These are phyloP conservation scores for Plasmodium berghei DNA, from an alignment of 169 alveolate genomes.

Conservation along the genomic window DNA sequence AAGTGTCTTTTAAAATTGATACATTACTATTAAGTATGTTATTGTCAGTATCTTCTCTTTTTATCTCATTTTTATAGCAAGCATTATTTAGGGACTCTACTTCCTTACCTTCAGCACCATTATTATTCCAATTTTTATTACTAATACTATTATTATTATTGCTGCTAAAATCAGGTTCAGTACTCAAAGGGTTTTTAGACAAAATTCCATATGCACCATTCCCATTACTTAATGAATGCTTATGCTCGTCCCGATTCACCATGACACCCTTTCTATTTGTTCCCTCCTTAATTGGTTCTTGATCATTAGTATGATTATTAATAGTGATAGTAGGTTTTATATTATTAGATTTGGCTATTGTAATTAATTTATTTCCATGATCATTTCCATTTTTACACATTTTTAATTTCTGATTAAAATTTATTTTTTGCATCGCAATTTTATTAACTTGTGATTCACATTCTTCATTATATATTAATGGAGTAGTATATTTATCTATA, in stretches of 20 bases:
- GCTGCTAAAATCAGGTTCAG: neutral
- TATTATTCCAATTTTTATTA: neutral
- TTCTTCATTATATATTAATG: conserved; percentile 75
- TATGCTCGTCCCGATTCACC: no score
- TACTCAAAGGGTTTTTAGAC: no score
- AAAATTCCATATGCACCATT: no score
- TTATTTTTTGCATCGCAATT: neutral
- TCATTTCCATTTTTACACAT: neutral
- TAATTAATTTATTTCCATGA: neutral
- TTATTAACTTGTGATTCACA: conserved; percentile 3
- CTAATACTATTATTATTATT: conserved; percentile 10
- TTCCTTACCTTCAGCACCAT: neutral
- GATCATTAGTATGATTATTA: no score
- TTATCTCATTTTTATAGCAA: neutral
- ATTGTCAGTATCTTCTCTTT: no score
- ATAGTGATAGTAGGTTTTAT: no score
- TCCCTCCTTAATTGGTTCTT: no score
- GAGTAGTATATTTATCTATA: conserved; percentile 80
- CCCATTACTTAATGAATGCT: no score
- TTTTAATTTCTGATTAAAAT: neutral
- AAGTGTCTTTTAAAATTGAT: no score
- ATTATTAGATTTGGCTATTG: neutral
- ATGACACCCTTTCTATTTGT: no score
- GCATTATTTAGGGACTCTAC: neutral
- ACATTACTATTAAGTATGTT: no score